phyloP scores from a whole-genome alignment of 768 basidiomycete genomes.

The Mycena haematopus region DNA sequence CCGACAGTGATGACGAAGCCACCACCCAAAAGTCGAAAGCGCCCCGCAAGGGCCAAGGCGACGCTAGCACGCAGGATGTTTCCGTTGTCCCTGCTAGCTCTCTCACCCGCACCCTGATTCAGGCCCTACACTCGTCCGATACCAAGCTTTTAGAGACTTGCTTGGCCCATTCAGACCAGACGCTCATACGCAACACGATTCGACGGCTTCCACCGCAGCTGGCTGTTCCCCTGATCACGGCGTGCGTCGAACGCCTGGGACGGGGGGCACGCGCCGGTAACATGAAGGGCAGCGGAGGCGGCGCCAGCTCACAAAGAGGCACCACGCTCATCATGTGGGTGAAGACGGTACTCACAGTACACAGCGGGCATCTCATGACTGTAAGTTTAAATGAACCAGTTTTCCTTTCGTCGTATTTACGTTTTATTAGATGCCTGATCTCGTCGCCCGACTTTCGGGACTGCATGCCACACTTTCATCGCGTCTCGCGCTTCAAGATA shows the following conservation, averaged over 20 bases:
- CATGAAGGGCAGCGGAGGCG: constrained; percentile 80
- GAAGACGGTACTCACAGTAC: constrained; percentile 81
- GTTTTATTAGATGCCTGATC: constrained; percentile 80
- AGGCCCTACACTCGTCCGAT: constrained; percentile 96
- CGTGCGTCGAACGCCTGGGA: constrained; percentile 89
- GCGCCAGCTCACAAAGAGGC: constrained; percentile 80
- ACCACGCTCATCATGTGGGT: constrained; percentile 77
- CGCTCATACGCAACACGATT: constrained; percentile 86
- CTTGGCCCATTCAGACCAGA: constrained; percentile 80
- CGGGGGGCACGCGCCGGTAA: constrained; percentile 72
- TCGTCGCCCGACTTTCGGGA: constrained; percentile 85
- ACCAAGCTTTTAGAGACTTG: constrained; percentile 86
- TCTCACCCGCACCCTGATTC: constrained; percentile 91
- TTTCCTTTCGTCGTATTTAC: constrained; percentile 5
- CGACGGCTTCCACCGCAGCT: constrained; percentile 85
- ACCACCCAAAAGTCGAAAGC: constrained; percentile 31
- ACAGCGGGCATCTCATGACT: constrained; percentile 93
- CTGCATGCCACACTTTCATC: constrained; percentile 83
- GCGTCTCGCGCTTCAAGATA: constrained; percentile 83
- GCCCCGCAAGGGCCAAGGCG: constrained; percentile 43
- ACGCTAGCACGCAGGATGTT: constrained; percentile 36
- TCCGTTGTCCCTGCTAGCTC: constrained; percentile 79
- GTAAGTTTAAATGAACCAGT: constrained; percentile 53
- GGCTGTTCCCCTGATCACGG: constrained; percentile 83
- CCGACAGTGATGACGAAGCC: constrained; percentile 55